These are phyloP conservation scores for Ocimum tenuiflorum DNA, from an alignment of 257 asterid species.

Conservation along the genomic window DNA sequence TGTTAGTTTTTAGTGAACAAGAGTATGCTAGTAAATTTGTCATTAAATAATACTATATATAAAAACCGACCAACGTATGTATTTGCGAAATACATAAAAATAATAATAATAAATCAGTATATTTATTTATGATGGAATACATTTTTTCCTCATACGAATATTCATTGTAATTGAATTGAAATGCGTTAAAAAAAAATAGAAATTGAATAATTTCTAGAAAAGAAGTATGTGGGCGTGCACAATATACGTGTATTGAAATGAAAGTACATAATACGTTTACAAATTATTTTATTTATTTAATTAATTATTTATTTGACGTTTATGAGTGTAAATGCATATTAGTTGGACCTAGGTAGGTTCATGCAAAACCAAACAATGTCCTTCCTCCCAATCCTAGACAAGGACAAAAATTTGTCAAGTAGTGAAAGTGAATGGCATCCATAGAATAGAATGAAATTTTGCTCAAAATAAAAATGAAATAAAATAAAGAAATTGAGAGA, in stretches of 20 bases:
- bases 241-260: background rate
- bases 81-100: too few relatives aligned
- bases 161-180: background rate
- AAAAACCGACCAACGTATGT: too few relatives aligned
- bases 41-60: too few relatives aligned
- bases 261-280: background rate
- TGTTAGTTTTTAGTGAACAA: too few relatives aligned
- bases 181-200: too few relatives aligned
- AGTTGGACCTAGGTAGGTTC: background rate
- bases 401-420: slow-evolving; percentile 30
- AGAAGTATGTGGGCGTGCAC: background rate
- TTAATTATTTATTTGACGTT: background rate
- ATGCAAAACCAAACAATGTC: slow-evolving; percentile 6
- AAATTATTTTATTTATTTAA: background rate
- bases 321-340: too few relatives aligned
- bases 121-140: too few relatives aligned
- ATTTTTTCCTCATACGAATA: background rate
- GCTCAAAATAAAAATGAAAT: too few relatives aligned
- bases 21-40: too few relatives aligned
- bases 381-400: background rate
- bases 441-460: slow-evolving; percentile 11
- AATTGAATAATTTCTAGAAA: background rate
- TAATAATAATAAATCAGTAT: too few relatives aligned
- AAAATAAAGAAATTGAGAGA: slow-evolving; percentile 2
- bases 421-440: slow-evolving; percentile 35